phyloP scores from a whole-genome alignment of 148 eudicot genomes.

The Persicaria maculosa region DNA sequence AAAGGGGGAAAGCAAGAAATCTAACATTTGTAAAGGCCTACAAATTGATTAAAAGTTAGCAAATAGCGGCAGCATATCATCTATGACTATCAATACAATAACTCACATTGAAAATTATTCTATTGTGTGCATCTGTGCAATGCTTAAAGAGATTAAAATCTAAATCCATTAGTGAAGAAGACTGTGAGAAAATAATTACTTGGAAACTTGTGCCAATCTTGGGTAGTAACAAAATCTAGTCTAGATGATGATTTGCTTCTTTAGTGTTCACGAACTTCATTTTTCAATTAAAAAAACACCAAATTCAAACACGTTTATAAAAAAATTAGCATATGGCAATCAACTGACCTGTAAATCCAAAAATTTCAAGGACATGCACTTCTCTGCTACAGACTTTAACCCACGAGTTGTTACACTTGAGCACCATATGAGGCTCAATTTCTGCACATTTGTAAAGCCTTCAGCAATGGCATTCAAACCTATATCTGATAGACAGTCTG shows the following conservation, averaged over 20 bases:
- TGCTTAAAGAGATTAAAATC: background rate
- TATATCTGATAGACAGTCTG: conserved; percentile 52
- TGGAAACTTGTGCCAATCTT: background rate
- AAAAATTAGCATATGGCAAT: background rate
- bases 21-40: too few species aligned
- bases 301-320: background rate
- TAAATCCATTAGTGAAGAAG: background rate
- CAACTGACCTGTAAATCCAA: conserved; percentile 68
- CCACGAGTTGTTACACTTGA: conserved; percentile 61
- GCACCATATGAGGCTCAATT: conserved; percentile 80
- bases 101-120: too few species aligned
- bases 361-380: conserved; percentile 51
- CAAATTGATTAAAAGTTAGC: too few species aligned
- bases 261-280: background rate
- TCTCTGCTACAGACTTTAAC: conserved; percentile 60
- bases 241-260: background rate
- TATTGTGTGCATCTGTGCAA: too few species aligned
- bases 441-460: conserved; percentile 55
- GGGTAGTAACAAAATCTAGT: background rate
- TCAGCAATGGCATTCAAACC: conserved; percentile 51
- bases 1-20: too few species aligned
- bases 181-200: background rate
- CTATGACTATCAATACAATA: too few species aligned
- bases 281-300: background rate
- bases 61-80: too few species aligned